Conservation (phyloP, 805 yeast species). For the Lipomyces kockii region DNA sequence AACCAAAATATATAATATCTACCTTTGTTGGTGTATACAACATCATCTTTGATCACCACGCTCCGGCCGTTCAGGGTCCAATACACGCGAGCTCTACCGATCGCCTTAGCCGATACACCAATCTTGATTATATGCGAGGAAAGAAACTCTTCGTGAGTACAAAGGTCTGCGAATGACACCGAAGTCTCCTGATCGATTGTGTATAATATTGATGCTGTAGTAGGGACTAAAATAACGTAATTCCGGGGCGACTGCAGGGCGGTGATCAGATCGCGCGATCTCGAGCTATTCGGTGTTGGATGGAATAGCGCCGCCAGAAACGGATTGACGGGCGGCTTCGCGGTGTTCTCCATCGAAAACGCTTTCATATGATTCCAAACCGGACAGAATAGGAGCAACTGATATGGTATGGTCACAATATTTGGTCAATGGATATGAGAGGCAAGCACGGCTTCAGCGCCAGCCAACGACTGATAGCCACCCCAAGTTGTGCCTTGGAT, state of each 20-base stretch:
- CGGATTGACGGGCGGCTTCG: conserved; percentile 33
- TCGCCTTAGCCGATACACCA: conserved; percentile 34
- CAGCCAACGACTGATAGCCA: not conserved
- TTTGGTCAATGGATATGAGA: not conserved
- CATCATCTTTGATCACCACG: conserved; percentile 59
- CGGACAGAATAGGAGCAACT: not conserved
- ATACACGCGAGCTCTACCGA: conserved; percentile 51
- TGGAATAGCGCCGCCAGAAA: conserved; percentile 35
- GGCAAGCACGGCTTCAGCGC: not conserved
- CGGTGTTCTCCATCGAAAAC: conserved; percentile 11
- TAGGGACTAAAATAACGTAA: conserved; percentile 67
- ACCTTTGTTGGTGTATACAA: conserved; percentile 62
- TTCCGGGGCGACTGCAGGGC: conserved; percentile 49
- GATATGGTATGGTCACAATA: not conserved
- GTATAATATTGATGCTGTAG: conserved; percentile 52
- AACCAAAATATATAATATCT: conserved; percentile 39
- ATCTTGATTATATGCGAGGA: conserved; percentile 62
- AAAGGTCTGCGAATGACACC: conserved; percentile 53
- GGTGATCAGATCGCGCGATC: conserved; percentile 31
- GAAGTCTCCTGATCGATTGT: conserved; percentile 47
- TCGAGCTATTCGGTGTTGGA: conserved; percentile 27
- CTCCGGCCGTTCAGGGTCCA: conserved; percentile 62
- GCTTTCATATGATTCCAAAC: not conserved
- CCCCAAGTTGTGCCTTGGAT: not conserved
- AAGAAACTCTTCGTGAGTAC: conserved; percentile 63